Base-by-base conservation (phyloP, 1,284 basidiomycete species). In the Sporisorium graminicola region DNA sequence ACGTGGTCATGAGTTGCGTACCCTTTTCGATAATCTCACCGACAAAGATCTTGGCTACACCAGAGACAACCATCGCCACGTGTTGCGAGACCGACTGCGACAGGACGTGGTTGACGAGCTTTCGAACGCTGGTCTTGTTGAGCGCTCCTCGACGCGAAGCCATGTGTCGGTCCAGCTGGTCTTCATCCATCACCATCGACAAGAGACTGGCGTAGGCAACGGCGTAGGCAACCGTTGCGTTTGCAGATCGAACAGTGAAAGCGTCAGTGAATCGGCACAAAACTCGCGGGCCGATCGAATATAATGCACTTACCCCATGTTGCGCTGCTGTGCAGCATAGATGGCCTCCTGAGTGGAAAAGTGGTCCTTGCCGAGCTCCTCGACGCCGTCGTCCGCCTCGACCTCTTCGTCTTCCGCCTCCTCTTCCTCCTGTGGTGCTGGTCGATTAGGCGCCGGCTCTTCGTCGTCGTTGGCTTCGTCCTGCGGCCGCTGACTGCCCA, bases 11-110 rank as follows among this genome's bases (percentile, higher is more conserved):
- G 5, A 3, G 22, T 18, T n/a, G 14, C 47, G 29, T 29, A 49
- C 47, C 47, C 87, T 92, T 92, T 85, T 95, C 94, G 22, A 95
- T 90, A 6, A 95, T 93, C 85, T 95, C 94, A 2, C 94, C 94
- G 10, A 96, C 93, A 79, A 96, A 96, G 2, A 95, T 93, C 83
- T 96, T 96, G 20, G 90, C 90, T 63, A 95, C 93, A 80, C 94
- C 94, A 8, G 93, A 92, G 0, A 95, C 91, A 37, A 95, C 91
- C 80, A 94, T 93, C 1, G 93, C 91, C 1, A 95, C 92, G 16
- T 93, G 92, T 74, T 92, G 91, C 4, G 92, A 93, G 5, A 93
- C 92, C 75, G 93, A 92, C 60, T 87, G 87, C 65, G 92, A 90
- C 0, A 92, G 88, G 0, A 91, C 90, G 85, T 93, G 92, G 83